phyloP scores from a whole-genome alignment of 129 eudicot species.

The Escallonia rubra region DNA sequence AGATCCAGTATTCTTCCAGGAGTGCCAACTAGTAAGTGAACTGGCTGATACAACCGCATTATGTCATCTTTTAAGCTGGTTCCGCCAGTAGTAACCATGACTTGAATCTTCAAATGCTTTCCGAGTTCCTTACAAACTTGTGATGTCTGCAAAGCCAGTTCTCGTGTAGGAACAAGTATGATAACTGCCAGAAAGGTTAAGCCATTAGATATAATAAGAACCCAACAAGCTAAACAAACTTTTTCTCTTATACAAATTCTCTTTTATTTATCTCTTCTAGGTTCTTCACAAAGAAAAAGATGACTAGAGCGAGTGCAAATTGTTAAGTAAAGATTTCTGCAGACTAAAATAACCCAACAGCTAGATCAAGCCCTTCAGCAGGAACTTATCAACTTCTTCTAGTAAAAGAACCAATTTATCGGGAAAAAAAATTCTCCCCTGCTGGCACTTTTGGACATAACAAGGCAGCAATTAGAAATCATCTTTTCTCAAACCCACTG shows the following conservation, averaged over 20 bases:
- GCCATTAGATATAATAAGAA: background rate
- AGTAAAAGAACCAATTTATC: too few species aligned
- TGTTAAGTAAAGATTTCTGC: background rate
- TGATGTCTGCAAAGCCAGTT: slow-evolving; percentile 97
- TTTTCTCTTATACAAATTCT: too few species aligned
- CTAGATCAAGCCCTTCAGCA: background rate
- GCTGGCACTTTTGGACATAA: too few species aligned
- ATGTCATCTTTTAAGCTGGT: slow-evolving; percentile 96
- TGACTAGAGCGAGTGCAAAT: background rate
- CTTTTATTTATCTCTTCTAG: too few species aligned
- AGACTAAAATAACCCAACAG: background rate
- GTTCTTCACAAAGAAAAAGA: too few species aligned
- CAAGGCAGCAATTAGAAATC: too few species aligned
- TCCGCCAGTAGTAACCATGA: slow-evolving; percentile 98
- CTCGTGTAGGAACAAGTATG: slow-evolving; percentile 97
- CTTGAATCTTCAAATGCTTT: slow-evolving; percentile 83
- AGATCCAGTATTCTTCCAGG: slow-evolving; percentile 99
- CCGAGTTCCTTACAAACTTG: slow-evolving; percentile 99
- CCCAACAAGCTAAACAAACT: background rate
- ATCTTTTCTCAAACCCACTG: too few species aligned
- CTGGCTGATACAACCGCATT: slow-evolving; percentile 96
- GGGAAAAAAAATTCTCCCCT: too few species aligned
- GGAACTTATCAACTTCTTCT: background rate
- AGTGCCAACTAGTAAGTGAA: slow-evolving; percentile 96
- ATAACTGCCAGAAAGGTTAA: slow-evolving; percentile 50